Evolutionary conservation across 164 flowering plant genomes (phyloP), one percentile per base, ranked within the genome.

Genomic region (Saururus chinensis): DNA sequence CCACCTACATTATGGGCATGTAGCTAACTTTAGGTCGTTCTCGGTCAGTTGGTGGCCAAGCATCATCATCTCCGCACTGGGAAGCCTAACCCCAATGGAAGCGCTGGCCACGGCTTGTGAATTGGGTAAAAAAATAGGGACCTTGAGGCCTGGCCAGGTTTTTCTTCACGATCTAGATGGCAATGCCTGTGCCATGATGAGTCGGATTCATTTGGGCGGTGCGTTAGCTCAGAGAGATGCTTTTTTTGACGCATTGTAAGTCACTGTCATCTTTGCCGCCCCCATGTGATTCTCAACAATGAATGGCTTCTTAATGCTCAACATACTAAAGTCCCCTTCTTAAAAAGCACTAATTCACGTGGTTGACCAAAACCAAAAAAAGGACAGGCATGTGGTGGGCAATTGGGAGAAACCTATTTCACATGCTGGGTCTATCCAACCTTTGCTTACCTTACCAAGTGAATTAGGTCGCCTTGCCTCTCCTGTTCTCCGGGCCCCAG

Each of bases 241-340:
- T 57, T 37, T 13, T n/a, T 6, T 9, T 20, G 21, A 19, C 0
- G 22, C 12, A 20, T 19, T 24, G 13, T 9, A 54, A 24, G 12
- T 54, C 57, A 24, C 20, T 20, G 23, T 24, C 57, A n/a, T 57
- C 37, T 30, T 57, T 24, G 40, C 59, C 37, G 23, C 59, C 59
- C 40, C 49, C 49, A 45, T 45, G 49, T 45, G 49, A 17, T 41
- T 41, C 45, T 41, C 45, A 41, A 41, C 11, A 9, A 41, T 45
- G 14, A 45, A 45, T 45, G 49, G 49, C 49, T 45, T 17, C 49
- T 45, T 17, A 9, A 12, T 45, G 7, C 49, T 45, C 13, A 13
- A 17, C 49, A 4, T 45, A 17, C 14, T 13, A 17, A 17, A 45
- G 49, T 45, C 9, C 14, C 16, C 49, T 1, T 17, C 49, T 45